Evolutionary conservation across 192 early-diverging fungal species (phyloP).

Genomic region (Coemansia sp.): DNA sequence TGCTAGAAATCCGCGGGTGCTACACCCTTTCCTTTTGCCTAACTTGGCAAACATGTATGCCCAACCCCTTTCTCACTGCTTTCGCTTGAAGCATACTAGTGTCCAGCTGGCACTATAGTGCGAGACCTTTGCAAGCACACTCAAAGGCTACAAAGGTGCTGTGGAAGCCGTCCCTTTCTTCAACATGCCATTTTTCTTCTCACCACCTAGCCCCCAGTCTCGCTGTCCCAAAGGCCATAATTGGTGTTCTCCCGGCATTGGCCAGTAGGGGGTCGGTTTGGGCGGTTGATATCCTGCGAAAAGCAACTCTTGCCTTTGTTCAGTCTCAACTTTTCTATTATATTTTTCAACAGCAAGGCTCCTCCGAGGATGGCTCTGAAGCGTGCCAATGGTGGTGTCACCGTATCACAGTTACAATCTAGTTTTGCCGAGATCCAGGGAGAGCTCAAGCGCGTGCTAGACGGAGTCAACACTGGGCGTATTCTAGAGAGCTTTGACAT

Average conservation of each 20-base stretch:
- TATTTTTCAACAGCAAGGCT: not conserved
- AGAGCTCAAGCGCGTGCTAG: slow-evolving; percentile 66
- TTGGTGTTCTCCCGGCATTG: not conserved
- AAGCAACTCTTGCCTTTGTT: not conserved
- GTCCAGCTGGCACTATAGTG: not conserved
- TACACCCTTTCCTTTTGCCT: not conserved
- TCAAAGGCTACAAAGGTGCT: not conserved
- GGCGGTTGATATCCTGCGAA: not conserved
- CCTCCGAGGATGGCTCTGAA: slow-evolving; percentile 3
- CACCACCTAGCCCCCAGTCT: too few relatives aligned
- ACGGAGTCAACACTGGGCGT: slow-evolving; percentile 62
- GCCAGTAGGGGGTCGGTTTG: not conserved
- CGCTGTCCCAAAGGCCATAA: not conserved
- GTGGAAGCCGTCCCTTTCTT: not conserved
- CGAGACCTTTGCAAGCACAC: too few relatives aligned
- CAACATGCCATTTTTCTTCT: not conserved
- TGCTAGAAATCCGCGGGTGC: not conserved
- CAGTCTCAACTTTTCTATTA: not conserved
- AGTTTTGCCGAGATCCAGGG: slow-evolving; percentile 61
- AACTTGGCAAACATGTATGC: not conserved
- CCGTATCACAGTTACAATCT: slow-evolving; percentile 46
- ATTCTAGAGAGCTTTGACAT: slow-evolving; percentile 71
- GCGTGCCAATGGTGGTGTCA: slow-evolving; percentile 10
- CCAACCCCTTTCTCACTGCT: not conserved
- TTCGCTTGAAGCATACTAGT: not conserved